Evolutionary conservation across 495 filamentous ascomycete genomes (phyloP), one percentile per base, ranked within the genome.

Genomic region (Penicillium odoratum): DNA sequence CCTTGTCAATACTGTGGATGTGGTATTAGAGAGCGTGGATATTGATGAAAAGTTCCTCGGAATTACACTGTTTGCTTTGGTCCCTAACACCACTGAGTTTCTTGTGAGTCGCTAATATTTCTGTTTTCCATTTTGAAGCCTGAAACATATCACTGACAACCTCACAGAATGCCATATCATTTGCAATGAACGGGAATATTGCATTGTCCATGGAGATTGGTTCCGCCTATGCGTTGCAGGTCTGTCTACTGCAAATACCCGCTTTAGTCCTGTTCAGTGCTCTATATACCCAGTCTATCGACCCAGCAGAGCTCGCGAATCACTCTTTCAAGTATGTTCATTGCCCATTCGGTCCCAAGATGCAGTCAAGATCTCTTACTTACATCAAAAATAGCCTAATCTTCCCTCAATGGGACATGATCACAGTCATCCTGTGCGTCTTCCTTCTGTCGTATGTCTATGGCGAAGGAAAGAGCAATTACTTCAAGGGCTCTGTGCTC

Each of bases 131-230:
- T 0, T 29, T 30, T 10, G 10, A 38, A 38, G n/a, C 9, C 31
- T 40, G 40, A 29, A 15, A 36, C 15, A 1, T n/a, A 16, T 40
- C 45, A 54, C 76, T 83, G 67, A 83, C 68, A 11, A 3, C 13
- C 8, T 47, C 50, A 47, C 65, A 94, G 90, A 99, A 99, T 69
- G 94, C 95, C 67, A 98, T 99, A 55, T 97, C 92, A 3, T 99
- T 99, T 71, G 94, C 94, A 44, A 99, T 99, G 95, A 98, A 99
- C 65, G 94, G 94, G n/a, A 99, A 99, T 73, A 98, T 99, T 67
- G 94, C 94, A 0, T 80, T 99, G 28, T 96, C 91, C 43, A 98
- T 99, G 95, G 94, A 99, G 69, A 98, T 99, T 60, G 94, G 94
- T 61, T 96, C 92, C 1, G 93, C 93, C 33, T 99, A 99, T 63